Conservation (phyloP, 495 filamentous ascomycete species). For the Penicillium flavigenum region DNA sequence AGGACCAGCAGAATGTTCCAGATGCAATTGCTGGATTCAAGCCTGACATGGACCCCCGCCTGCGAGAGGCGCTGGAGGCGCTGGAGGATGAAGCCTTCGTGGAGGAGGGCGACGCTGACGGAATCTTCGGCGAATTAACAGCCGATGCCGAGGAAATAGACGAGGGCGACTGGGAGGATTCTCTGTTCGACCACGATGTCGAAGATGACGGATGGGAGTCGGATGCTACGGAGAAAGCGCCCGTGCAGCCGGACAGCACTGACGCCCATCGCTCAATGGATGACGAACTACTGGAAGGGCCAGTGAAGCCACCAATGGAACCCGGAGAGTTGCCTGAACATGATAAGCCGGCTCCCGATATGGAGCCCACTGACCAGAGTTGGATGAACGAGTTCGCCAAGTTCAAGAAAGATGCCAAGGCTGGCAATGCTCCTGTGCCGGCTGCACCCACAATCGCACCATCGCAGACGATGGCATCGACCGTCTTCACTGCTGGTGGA, state of each 20-base stretch:
- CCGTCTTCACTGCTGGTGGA: slow-evolving; percentile 66
- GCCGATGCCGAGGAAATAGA: slow-evolving; percentile 72
- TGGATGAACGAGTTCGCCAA: slow-evolving; percentile 91
- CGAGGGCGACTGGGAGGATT: slow-evolving; percentile 63
- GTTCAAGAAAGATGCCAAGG: slow-evolving; percentile 73
- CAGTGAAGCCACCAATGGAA: slow-evolving; percentile 13
- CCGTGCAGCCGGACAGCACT: slow-evolving; percentile 44
- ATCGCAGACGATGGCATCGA: slow-evolving; percentile 67
- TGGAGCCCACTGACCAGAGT: slow-evolving; percentile 56
- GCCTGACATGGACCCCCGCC: slow-evolving; percentile 94
- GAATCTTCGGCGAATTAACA: slow-evolving; percentile 77
- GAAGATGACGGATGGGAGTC: slow-evolving; percentile 88
- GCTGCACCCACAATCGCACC: slow-evolving; percentile 44
- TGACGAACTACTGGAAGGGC: slow-evolving; percentile 9
- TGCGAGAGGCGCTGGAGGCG: slow-evolving; percentile 91
- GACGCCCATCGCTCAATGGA: slow-evolving; percentile 20
- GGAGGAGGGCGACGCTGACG: slow-evolving; percentile 70
- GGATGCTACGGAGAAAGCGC: slow-evolving; percentile 80
- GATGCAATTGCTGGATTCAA: slow-evolving; percentile 91
- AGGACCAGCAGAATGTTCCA: slow-evolving; percentile 90
- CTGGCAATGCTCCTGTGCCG: slow-evolving; percentile 43
- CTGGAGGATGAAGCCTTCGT: slow-evolving; percentile 96
- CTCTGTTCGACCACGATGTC: slow-evolving; percentile 57
- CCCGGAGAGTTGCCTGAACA: slow-evolving; percentile 49
- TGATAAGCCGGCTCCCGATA: slow-evolving; percentile 39